These are phyloP conservation scores for Trichoderma gamsii DNA, from an alignment of 495 filamentous ascomycete genomes.

Conservation along the genomic window DNA sequence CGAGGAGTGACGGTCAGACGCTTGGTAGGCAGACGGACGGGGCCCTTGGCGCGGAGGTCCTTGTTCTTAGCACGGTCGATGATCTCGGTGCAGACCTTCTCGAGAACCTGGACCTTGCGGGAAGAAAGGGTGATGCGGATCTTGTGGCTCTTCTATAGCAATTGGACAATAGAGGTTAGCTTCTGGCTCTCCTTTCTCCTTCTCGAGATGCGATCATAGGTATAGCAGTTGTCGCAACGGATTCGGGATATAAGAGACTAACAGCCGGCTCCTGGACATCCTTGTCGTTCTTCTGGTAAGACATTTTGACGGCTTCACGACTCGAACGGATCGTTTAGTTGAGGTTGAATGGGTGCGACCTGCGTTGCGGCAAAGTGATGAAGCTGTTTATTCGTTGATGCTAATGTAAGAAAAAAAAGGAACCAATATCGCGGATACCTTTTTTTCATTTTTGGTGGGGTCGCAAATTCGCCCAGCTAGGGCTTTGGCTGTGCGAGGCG, in stretches of 20 bases:
- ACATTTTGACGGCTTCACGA: constrained; percentile 73
- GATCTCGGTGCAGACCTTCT: constrained; percentile 97
- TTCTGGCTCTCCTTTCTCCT: constrained; percentile 9
- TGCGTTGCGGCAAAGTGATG: constrained; percentile 77
- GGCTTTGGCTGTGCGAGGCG: constrained; percentile 16
- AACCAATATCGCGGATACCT: not conserved
- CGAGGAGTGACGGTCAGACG: constrained; percentile 85
- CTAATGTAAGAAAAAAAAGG: constrained; percentile 21
- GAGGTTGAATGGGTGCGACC: not conserved
- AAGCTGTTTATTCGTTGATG: constrained; percentile 41
- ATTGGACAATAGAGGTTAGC: not conserved
- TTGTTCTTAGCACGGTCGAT: constrained; percentile 98
- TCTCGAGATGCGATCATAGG: not conserved
- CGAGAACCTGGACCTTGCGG: constrained; percentile 84
- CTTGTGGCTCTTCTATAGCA: constrained; percentile 80
- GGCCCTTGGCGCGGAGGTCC: constrained; percentile 97
- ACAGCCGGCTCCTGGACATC: constrained; percentile 49
- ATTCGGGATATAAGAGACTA: constrained; percentile 7
- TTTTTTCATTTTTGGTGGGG: constrained; percentile 20
- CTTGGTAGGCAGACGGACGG: constrained; percentile 98
- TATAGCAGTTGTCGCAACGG: not conserved
- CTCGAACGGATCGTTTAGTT: constrained; percentile 45
- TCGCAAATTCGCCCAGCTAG: constrained; percentile 18
- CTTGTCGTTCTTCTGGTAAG: constrained; percentile 94
- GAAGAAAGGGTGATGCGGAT: constrained; percentile 97